Evolutionary conservation across 768 basidiomycete species (phyloP).

Genomic region (Termitomyces sp.): DNA sequence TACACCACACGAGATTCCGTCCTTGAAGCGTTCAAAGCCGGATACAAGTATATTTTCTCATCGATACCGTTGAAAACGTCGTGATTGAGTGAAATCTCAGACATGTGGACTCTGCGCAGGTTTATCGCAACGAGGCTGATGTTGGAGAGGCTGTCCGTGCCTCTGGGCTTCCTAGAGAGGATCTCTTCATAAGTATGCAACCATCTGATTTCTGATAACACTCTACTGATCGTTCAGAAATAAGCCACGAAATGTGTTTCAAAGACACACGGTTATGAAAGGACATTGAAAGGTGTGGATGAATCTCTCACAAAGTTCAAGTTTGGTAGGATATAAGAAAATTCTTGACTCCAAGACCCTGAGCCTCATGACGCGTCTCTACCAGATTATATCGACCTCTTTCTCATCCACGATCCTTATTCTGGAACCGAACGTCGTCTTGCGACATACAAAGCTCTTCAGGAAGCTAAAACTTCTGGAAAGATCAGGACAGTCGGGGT

Average conservation of each 20-base stretch:
- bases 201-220: not conserved
- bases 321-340: slow-evolving; percentile 39
- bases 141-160: slow-evolving; percentile 60
- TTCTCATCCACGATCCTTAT: slow-evolving; percentile 73
- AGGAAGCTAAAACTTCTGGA: slow-evolving; percentile 57
- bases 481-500: slow-evolving; percentile 76
- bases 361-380: not conserved
- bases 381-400: slow-evolving; percentile 54
- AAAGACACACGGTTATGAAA: slow-evolving; percentile 60
- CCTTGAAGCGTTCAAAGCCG: slow-evolving; percentile 58
- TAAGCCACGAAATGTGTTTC: slow-evolving; percentile 65
- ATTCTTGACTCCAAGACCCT: not conserved
- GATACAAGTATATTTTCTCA: slow-evolving; percentile 49
- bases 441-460: slow-evolving; percentile 67
- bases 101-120: slow-evolving; percentile 72
- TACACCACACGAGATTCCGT: slow-evolving; percentile 51
- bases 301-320: slow-evolving; percentile 55
- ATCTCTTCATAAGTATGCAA: slow-evolving; percentile 64
- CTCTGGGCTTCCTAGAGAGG: slow-evolving; percentile 50
- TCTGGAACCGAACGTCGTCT: slow-evolving; percentile 63
- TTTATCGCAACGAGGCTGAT: slow-evolving; percentile 60
- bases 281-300: slow-evolving; percentile 54
- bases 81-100: slow-evolving; percentile 26
- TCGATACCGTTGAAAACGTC: not conserved
- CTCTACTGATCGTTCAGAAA: not conserved